phyloP scores from a whole-genome alignment of 192 early-diverging fungal species.

The Physocladia obscura region DNA sequence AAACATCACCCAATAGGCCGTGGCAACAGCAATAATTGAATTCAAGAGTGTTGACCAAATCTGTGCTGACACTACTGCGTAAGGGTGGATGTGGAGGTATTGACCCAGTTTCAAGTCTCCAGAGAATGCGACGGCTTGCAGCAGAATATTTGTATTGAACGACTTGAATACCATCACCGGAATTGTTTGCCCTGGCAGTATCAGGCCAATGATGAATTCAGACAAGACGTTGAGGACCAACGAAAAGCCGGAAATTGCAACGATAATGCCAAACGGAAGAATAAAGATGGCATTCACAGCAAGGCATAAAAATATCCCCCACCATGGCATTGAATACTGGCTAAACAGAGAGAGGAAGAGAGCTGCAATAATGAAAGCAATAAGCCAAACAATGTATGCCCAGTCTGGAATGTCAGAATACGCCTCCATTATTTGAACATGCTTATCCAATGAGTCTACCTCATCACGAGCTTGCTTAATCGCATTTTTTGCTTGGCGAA shows the following conservation, averaged over 20 bases:
- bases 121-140: slow-evolving; percentile 63
- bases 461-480: slow-evolving; percentile 5
- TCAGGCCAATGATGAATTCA: slow-evolving; percentile 61
- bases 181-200: slow-evolving; percentile 62
- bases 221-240: slow-evolving; percentile 61
- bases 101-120: slow-evolving; percentile 64
- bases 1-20: slow-evolving; percentile 20
- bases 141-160: slow-evolving; percentile 54
- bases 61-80: slow-evolving; percentile 76
- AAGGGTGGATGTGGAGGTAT: slow-evolving; percentile 77
- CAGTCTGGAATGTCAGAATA: slow-evolving; percentile 71
- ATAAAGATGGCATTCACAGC: slow-evolving; percentile 52
- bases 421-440: slow-evolving; percentile 68
- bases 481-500: slow-evolving; percentile 9
- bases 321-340: slow-evolving; percentile 37
- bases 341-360: slow-evolving; percentile 7
- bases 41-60: slow-evolving; percentile 49
- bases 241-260: slow-evolving; percentile 55
- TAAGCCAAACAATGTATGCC: slow-evolving; percentile 50
- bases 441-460: slow-evolving; percentile 29
- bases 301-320: slow-evolving; percentile 32
- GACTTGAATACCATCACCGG: slow-evolving; percentile 74
- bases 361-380: slow-evolving; percentile 9
- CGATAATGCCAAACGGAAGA: slow-evolving; percentile 63
- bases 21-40: slow-evolving; percentile 7